These are phyloP conservation scores for Solanum hybrid DNA, from an alignment of 305 asterid species.

Conservation along the genomic window DNA sequence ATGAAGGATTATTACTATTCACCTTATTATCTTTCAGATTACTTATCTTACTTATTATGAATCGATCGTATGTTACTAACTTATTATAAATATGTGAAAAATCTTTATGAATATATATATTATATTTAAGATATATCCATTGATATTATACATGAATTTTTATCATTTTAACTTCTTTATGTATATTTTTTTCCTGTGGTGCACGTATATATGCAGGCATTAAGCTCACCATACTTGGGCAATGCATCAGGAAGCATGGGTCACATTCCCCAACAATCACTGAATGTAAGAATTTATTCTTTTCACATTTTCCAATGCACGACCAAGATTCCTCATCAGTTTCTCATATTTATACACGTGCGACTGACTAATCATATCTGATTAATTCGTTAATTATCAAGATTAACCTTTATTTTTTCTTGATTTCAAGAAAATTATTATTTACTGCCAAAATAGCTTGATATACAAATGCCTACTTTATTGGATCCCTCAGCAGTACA, in stretches of 20 bases:
- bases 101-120: background rate
- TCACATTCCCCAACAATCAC: slow-evolving; percentile 20
- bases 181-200: background rate
- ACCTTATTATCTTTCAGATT: too few species aligned
- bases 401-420: background rate
- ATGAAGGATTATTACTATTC: too few species aligned
- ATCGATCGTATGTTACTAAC: background rate
- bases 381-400: slow-evolving; percentile 1
- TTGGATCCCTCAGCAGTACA: background rate
- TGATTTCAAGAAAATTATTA: background rate
- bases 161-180: background rate
- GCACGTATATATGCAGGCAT: slow-evolving; percentile 23
- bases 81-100: background rate
- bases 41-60: background rate
- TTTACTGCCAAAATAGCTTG: background rate
- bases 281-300: slow-evolving; percentile 7
- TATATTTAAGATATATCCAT: background rate
- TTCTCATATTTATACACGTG: background rate
- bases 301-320: background rate
- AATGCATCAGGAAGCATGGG: slow-evolving; percentile 29
- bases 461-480: background rate
- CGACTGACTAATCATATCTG: background rate
- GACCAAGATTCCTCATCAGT: background rate
- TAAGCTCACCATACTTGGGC: slow-evolving; percentile 36
- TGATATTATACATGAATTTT: background rate